A percentile compares a stretch with the other conserved stretches of the same genome.
phyloP scores from a whole-genome alignment of 805 yeast species.

The Wickerhamomyces chambardii region DNA sequence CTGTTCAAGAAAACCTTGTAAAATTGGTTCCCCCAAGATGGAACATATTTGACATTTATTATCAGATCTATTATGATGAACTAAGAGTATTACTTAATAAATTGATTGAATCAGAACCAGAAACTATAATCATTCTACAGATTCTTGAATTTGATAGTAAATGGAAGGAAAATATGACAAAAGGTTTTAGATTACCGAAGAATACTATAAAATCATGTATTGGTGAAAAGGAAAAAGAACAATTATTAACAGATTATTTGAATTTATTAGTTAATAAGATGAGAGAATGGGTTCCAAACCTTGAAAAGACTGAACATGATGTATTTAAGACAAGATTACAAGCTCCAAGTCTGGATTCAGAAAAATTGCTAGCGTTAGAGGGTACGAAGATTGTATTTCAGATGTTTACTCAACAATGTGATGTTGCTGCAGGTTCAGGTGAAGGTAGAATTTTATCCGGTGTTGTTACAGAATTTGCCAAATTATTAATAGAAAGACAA shows the following conservation, averaged over 20 bases:
- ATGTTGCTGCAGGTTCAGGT: slow-evolving; percentile 78
- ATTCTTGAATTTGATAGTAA: slow-evolving; percentile 73
- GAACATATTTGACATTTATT: slow-evolving; percentile 57
- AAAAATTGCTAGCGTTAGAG: slow-evolving; percentile 56
- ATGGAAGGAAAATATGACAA: slow-evolving; percentile 44
- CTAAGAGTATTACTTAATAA: slow-evolving; percentile 55
- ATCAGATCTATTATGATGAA: slow-evolving; percentile 58
- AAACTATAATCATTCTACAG: slow-evolving; percentile 63
- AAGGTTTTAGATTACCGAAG: slow-evolving; percentile 39
- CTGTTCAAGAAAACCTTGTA: slow-evolving; percentile 50
- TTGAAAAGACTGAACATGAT: slow-evolving; percentile 55
- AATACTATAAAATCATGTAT: slow-evolving; percentile 42
- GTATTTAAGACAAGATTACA: slow-evolving; percentile 54
- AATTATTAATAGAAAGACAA: slow-evolving; percentile 51
- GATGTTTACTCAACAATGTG: slow-evolving; percentile 84
- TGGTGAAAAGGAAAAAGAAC: slow-evolving; percentile 65
- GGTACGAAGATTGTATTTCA: slow-evolving; percentile 74
- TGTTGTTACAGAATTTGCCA: slow-evolving; percentile 64
- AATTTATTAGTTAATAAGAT: slow-evolving; percentile 63
- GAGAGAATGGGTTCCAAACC: slow-evolving; percentile 75
- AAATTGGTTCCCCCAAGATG: slow-evolving; percentile 64
- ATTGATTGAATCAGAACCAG: slow-evolving; percentile 64
- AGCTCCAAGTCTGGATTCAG: slow-evolving; percentile 70
- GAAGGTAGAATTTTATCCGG: slow-evolving; percentile 75
- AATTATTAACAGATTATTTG: slow-evolving; percentile 71